A percentile compares a stretch with the other conserved stretches of the same genome.
Conservation (phyloP, 1,284 basidiomycete species). For the Naganishia sp. region DNA sequence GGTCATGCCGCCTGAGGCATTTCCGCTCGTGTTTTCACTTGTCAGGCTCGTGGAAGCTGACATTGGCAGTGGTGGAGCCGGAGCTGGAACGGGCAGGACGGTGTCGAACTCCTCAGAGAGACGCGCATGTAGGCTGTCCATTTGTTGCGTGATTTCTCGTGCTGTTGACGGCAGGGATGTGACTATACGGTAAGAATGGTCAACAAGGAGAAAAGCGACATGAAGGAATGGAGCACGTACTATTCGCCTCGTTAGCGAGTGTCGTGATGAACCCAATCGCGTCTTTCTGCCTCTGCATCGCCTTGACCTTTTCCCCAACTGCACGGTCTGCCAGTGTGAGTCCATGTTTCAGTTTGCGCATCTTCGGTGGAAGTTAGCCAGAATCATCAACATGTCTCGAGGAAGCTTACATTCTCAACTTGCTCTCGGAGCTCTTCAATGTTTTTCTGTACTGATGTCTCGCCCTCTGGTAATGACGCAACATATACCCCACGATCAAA, state of each 20-base stretch:
- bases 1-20: constrained; percentile 7
- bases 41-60: background rate
- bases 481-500: constrained; percentile 51
- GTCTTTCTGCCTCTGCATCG: constrained; percentile 45
- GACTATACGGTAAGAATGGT: constrained; percentile 37
- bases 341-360: constrained; percentile 42
- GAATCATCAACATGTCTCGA: background rate
- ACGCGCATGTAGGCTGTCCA: constrained; percentile 41
- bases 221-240: background rate
- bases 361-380: constrained; percentile 30
- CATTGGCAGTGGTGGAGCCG: background rate
- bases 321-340: constrained; percentile 46
- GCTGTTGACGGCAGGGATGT: constrained; percentile 44
- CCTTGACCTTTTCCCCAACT: constrained; percentile 45
- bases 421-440: constrained; percentile 46
- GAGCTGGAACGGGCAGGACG: constrained; percentile 25
- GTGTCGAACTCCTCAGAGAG: constrained; percentile 40
- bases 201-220: background rate
- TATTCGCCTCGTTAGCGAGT: constrained; percentile 13
- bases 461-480: constrained; percentile 41
- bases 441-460: constrained; percentile 39
- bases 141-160: constrained; percentile 33
- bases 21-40: constrained; percentile 21
- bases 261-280: constrained; percentile 49
- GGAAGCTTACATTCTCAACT: constrained; percentile 48